Conservation (phyloP, 2,329 filamentous ascomycete genomes). For the Periconia macrospinosa region DNA sequence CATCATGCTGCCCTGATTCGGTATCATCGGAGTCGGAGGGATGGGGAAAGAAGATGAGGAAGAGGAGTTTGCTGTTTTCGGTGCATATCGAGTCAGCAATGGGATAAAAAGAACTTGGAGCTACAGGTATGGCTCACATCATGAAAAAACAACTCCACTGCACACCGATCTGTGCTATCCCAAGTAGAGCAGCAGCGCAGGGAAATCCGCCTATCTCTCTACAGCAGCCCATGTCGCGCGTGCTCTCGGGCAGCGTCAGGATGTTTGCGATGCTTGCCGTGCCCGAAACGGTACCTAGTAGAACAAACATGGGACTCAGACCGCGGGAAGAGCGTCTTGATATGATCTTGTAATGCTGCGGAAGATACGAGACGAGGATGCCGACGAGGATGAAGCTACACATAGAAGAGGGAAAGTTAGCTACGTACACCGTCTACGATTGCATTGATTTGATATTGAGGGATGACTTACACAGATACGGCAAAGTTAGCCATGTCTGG, state of each 20-base stretch:
- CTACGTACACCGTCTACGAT: slow-evolving; percentile 1
- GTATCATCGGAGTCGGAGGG: slow-evolving; percentile 25
- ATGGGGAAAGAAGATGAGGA: slow-evolving; percentile 81
- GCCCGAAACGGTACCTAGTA: slow-evolving; percentile 88
- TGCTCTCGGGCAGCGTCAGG: slow-evolving; percentile 79
- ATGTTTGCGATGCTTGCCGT: slow-evolving; percentile 93
- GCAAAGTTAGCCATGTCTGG: slow-evolving; percentile 56
- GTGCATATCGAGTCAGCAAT: slow-evolving; percentile 11
- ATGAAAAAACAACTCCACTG: slow-evolving; percentile 92
- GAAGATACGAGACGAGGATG: slow-evolving; percentile 89
- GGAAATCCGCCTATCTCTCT: slow-evolving; percentile 77
- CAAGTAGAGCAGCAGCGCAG: slow-evolving; percentile 82
- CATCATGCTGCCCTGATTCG: slow-evolving; percentile 18
- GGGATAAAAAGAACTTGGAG: background rate
- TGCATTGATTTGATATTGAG: slow-evolving; percentile 9
- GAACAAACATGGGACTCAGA: slow-evolving; percentile 91
- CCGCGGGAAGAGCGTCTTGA: slow-evolving; percentile 83
- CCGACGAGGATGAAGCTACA: slow-evolving; percentile 75
- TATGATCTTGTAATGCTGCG: slow-evolving; percentile 92
- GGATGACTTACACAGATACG: slow-evolving; percentile 53
- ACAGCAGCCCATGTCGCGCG: slow-evolving; percentile 84
- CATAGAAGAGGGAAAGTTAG: slow-evolving; percentile 4
- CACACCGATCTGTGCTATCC: slow-evolving; percentile 85
- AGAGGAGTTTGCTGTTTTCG: slow-evolving; percentile 75
- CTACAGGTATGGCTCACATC: slow-evolving; percentile 61